These are phyloP conservation scores for Fusarium zealandicum DNA, from an alignment of 2,329 filamentous ascomycete genomes.

Conservation along the genomic window DNA sequence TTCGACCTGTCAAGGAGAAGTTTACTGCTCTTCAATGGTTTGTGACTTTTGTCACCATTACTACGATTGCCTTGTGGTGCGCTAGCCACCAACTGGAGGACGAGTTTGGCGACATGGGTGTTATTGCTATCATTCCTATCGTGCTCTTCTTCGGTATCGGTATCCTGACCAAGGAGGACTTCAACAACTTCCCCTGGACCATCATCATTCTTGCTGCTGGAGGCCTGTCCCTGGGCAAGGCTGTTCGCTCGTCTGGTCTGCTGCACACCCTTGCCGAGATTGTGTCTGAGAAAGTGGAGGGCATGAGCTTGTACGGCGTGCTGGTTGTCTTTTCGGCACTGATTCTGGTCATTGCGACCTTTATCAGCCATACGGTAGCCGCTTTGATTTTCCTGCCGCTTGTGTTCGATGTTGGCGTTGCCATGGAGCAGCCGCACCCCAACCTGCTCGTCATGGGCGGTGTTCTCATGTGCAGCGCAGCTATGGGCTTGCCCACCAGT, in stretches of 20 bases:
- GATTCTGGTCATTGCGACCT: constrained; percentile 93
- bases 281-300: constrained; percentile 77
- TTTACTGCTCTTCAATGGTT: constrained; percentile 94
- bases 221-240: constrained; percentile 89
- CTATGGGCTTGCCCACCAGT: constrained; percentile 91
- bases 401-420: constrained; percentile 82
- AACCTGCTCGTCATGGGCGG: constrained; percentile 95
- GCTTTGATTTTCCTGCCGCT: constrained; percentile 93
- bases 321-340: constrained; percentile 83
- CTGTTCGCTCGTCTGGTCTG: constrained; percentile 90
- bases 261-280: constrained; percentile 83
- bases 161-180: constrained; percentile 97
- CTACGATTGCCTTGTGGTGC: constrained; percentile 92
- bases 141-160: constrained; percentile 96
- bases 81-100: constrained; percentile 86
- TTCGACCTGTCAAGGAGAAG: constrained; percentile 85
- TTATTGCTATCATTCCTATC: constrained; percentile 95
- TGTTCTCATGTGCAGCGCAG: constrained; percentile 96
- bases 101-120: constrained; percentile 96
- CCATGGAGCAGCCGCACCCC: constrained; percentile 88
- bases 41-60: constrained; percentile 81
- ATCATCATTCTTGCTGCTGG: constrained; percentile 98
- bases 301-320: constrained; percentile 84
- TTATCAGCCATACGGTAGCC: constrained; percentile 97
- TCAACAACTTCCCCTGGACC: constrained; percentile 99